phyloP scores from a whole-genome alignment of 1,284 basidiomycete species.

The Rhodotorula sp. region DNA sequence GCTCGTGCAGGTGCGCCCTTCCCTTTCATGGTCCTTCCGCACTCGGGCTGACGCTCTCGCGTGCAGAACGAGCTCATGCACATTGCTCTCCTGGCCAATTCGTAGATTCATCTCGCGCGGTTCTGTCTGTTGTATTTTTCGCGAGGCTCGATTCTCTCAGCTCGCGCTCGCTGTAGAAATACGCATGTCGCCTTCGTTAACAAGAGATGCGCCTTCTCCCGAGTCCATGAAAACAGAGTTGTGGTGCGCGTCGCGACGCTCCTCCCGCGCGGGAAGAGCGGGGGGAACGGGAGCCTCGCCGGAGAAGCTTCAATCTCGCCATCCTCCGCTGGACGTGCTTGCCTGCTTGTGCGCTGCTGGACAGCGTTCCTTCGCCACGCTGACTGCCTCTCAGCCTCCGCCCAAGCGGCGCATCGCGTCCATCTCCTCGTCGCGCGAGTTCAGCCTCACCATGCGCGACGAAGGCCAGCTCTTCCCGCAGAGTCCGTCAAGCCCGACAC shows the following conservation, averaged over 20 bases:
- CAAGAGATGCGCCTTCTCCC: too few relatives aligned
- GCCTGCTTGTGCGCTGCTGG: not conserved
- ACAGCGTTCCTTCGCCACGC: not conserved
- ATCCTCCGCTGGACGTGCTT: not conserved
- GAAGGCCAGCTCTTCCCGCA: not conserved
- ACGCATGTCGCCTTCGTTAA: too few relatives aligned
- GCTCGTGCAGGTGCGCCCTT: slow-evolving; percentile 57
- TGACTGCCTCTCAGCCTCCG: too few relatives aligned
- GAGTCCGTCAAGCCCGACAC: not conserved
- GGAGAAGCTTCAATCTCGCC: not conserved
- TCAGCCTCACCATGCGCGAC: not conserved
- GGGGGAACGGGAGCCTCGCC: not conserved
- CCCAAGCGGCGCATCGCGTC: not conserved
- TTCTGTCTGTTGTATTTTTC: too few relatives aligned
- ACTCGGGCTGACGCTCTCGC: not conserved
- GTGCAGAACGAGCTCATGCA: slow-evolving; percentile 58
- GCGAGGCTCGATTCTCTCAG: too few relatives aligned
- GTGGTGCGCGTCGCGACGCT: too few relatives aligned
- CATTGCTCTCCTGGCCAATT: slow-evolving; percentile 20
- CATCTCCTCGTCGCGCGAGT: not conserved
- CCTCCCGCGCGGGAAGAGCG: too few relatives aligned
- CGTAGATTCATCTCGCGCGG: not conserved
- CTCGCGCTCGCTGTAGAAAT: too few relatives aligned
- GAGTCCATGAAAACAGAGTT: too few relatives aligned
- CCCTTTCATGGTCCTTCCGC: not conserved